Evolutionary conservation across 176 grass and related monocot genomes (phyloP), one percentile per base, ranked within the genome.

Genomic region (Aegilops umbellulata): DNA sequence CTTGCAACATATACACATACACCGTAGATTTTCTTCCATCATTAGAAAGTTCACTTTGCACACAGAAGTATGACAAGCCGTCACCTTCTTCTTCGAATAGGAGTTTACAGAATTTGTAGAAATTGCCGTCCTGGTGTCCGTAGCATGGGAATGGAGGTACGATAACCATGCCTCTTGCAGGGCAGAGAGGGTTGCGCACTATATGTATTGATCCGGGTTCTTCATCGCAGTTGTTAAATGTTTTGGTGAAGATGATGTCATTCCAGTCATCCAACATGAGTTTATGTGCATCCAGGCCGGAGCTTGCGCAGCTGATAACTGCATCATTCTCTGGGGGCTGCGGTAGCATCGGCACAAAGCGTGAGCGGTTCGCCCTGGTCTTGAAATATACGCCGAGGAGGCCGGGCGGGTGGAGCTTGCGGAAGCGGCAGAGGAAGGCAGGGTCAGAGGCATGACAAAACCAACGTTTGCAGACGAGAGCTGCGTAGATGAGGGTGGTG

Each of bases 401-500:
- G 25, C 19, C 1, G 1, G 62, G 12, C 11, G 25, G 12, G 13
- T 65, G 62, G 25, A 29, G 62, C 62, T 65, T 29, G 25, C 4
- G 0, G 63, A 88, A 88, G 4, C 73, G 72, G 13, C 35, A 34
- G 72, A 88, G 80, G 35, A 88, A 78, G 25, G 47, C 35, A 19
- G 26, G 63, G 26, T 83, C 26, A 47, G 86, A 77, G 49, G 80
- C 80, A 14, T 69, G 80, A 49, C 34, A 22, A 5, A 44, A 51
- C 72, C 80, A 88, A 20, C 63, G 61, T 0, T 49, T 36, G 71
- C 61, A 82, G 62, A 82, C 71, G 62, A 82, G 79, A 2, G 86
- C 44, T 3, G 12, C 80, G 2, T 47, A 63, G 34, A 88, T 12
- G 34, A 88, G 80, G 72, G 15, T 60, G 72, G 47, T 83, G 24